These are phyloP conservation scores for Baorangia bicolor DNA, from an alignment of 768 basidiomycete genomes.

Conservation along the genomic window DNA sequence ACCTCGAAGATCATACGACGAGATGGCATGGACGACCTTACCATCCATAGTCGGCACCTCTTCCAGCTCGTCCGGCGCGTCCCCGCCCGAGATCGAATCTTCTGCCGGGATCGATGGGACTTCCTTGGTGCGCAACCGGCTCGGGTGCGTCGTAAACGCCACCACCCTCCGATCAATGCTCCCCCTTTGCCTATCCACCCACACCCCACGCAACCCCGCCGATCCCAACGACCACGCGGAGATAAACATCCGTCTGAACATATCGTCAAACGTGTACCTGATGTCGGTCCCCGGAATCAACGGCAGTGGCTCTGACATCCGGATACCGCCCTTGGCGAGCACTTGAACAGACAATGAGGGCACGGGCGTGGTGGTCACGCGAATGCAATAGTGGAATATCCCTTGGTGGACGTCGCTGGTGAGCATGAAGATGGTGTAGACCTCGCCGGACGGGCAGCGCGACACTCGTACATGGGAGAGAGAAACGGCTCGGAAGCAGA, in stretches of 20 bases:
- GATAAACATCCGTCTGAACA: conserved; percentile 10
- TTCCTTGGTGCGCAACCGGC: background rate
- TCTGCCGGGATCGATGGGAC: background rate
- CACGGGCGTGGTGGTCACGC: conserved; percentile 24
- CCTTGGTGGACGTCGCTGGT: conserved; percentile 44
- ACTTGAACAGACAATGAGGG: conserved; percentile 42
- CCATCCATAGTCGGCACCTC: conserved; percentile 10
- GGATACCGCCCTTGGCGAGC: conserved; percentile 23
- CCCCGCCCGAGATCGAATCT: background rate
- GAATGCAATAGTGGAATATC: conserved; percentile 48
- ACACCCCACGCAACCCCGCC: conserved; percentile 23
- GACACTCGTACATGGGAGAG: conserved; percentile 41
- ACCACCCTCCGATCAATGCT: conserved; percentile 21
- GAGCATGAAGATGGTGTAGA: conserved; percentile 41
- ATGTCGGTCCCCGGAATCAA: background rate
- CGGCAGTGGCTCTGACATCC: background rate
- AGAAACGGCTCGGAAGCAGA: conserved; percentile 39
- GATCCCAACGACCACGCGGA: conserved; percentile 19
- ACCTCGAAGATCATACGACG: conserved; percentile 34
- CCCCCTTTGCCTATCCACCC: conserved; percentile 21
- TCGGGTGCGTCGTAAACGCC: conserved; percentile 21
- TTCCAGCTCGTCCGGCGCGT: background rate
- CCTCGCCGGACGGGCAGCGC: conserved; percentile 36
- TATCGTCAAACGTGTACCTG: background rate
- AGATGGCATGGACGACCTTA: conserved; percentile 13